Conservation (phyloP, 2,329 filamentous ascomycete species). For the Fusarium pseudocircinatum region DNA sequence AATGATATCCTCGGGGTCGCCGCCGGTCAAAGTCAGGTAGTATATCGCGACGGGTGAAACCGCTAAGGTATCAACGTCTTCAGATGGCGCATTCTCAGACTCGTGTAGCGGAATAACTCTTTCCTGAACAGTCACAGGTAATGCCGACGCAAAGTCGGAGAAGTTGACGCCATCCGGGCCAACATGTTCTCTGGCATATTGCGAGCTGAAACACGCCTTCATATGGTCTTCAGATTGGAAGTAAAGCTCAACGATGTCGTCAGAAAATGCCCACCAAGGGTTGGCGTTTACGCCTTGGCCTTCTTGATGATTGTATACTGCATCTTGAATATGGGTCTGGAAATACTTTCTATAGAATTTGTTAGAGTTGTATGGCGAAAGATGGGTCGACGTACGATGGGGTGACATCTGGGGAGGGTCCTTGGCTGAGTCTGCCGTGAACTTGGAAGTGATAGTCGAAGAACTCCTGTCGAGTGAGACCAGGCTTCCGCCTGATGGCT, state of each 20-base stretch:
- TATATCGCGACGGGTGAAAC: not conserved
- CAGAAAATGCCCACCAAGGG: not conserved
- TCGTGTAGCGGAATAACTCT: not conserved
- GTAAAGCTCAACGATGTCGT: not conserved
- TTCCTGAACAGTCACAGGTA: not conserved
- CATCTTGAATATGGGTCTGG: not conserved
- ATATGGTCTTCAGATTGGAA: not conserved
- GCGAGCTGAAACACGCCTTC: not conserved
- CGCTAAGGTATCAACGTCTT: not conserved
- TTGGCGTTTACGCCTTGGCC: not conserved
- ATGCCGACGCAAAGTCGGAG: not conserved
- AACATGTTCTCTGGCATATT: not conserved
- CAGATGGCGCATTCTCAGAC: rapidly evolving
- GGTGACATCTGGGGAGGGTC: not conserved
- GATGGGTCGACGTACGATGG: not conserved
- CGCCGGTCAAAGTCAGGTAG: not conserved
- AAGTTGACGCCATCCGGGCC: not conserved
- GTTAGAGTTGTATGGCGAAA: not conserved
- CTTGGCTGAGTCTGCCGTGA: not conserved
- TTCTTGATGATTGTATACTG: not conserved
- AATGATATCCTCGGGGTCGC: not conserved
- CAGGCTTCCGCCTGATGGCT: not conserved
- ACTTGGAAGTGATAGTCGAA: not conserved
- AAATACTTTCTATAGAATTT: not conserved
- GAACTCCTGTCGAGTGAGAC: not conserved